A percentile compares a stretch with the other conserved stretches of the same genome.
phyloP scores from a whole-genome alignment of 176 grass and related monocot genomes.

The Saccharum spontaneum region DNA sequence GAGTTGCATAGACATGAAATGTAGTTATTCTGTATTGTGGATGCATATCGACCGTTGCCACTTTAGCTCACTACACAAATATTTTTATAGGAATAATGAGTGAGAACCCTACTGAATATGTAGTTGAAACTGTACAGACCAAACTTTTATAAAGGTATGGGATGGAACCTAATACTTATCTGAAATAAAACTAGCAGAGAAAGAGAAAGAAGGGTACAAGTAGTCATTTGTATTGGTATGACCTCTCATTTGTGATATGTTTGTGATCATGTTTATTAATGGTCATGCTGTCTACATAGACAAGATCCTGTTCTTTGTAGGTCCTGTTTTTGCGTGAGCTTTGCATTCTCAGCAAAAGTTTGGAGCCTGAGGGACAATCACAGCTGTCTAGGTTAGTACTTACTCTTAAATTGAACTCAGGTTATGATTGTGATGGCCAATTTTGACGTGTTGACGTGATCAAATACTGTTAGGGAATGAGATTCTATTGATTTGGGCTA shows the following conservation, averaged over 20 bases:
- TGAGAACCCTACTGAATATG: background rate
- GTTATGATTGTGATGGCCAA: slow-evolving; percentile 15
- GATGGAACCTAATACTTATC: background rate
- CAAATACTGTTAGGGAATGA: too few species aligned
- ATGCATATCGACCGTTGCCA: background rate
- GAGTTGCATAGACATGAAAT: slow-evolving; percentile 4
- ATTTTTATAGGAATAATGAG: background rate
- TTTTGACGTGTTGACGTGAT: background rate
- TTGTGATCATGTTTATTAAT: background rate
- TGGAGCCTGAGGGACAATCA: slow-evolving; percentile 54
- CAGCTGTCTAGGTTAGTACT: slow-evolving; percentile 63
- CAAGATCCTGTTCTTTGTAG: slow-evolving; percentile 45
- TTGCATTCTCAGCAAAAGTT: slow-evolving; percentile 74
- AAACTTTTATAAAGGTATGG: background rate
- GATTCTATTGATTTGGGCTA: too few species aligned
- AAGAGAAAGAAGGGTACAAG: background rate
- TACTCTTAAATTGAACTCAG: slow-evolving; percentile 1
- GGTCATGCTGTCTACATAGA: slow-evolving; percentile 27
- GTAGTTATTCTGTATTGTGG: background rate
- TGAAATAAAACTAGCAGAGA: background rate
- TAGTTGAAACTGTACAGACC: background rate
- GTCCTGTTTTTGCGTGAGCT: slow-evolving; percentile 80
- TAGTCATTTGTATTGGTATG: slow-evolving; percentile 25
- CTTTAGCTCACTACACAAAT: background rate
- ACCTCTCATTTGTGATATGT: background rate